Conservation (phyloP, 352 stramenopile species). For the Globisporangium canariense region DNA sequence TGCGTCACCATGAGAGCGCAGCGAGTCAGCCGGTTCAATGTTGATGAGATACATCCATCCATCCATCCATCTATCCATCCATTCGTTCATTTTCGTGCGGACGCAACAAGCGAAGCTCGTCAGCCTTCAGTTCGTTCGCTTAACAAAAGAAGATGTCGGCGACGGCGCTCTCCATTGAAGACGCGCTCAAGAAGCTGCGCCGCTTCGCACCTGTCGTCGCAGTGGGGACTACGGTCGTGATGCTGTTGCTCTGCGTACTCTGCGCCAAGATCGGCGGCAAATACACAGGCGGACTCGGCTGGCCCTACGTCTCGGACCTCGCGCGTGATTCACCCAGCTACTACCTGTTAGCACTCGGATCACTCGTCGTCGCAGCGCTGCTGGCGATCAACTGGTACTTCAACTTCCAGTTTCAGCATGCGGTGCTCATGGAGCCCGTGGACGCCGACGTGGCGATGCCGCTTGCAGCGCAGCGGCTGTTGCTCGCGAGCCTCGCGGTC, state of each 20-base stretch:
- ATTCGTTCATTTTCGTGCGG: conserved; percentile 9
- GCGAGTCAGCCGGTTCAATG: not conserved
- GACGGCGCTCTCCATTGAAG: not conserved
- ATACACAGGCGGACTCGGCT: conserved; percentile 43
- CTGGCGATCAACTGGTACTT: conserved; percentile 37
- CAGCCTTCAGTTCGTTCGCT: not conserved
- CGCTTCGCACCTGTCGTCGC: conserved; percentile 29
- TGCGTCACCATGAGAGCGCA: not conserved
- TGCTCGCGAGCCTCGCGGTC: conserved; percentile 21
- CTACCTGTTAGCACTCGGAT: conserved; percentile 35
- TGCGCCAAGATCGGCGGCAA: conserved; percentile 34
- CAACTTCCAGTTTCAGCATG: conserved; percentile 47
- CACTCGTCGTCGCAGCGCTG: conserved; percentile 26
- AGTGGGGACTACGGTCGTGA: conserved; percentile 24
- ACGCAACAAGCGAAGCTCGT: not conserved
- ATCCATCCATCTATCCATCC: not conserved
- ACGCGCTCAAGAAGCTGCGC: conserved; percentile 3
- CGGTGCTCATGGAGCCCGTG: conserved; percentile 16
- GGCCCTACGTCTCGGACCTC: conserved; percentile 59
- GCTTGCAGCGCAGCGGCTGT: conserved; percentile 7
- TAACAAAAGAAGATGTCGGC: not conserved
- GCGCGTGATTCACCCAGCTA: conserved; percentile 36
- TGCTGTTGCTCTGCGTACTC: conserved; percentile 39
- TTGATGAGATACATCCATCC: not conserved
- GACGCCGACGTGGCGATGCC: conserved; percentile 10